Evolutionary conservation across 2,329 filamentous ascomycete genomes (phyloP).

Genomic region (Tolypocladium amazonense): DNA sequence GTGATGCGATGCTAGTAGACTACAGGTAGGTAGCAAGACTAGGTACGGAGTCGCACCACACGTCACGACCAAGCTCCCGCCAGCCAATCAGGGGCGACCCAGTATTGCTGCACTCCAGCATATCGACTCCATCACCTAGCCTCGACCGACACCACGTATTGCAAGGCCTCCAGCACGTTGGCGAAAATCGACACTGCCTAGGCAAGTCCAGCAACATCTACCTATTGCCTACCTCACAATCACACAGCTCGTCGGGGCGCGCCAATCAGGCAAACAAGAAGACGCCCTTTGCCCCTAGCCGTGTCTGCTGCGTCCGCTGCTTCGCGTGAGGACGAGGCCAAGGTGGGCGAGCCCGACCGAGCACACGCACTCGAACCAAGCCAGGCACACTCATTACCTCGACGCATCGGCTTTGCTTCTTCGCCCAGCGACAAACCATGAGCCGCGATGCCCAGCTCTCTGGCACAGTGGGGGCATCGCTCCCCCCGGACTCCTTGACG

Average conservation of each 20-base stretch:
- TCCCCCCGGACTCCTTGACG: not conserved
- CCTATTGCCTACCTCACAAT: not conserved
- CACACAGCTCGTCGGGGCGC: not conserved
- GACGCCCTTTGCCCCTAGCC: not conserved
- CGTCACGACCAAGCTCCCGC: not conserved
- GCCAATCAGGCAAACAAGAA: not conserved
- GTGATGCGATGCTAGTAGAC: not conserved
- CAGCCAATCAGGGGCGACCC: not conserved
- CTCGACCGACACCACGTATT: not conserved
- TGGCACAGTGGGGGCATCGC: constrained; percentile 14
- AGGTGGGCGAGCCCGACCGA: not conserved
- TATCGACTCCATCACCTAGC: not conserved
- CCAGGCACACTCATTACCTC: not conserved
- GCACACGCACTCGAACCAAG: not conserved
- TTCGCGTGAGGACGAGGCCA: not conserved
- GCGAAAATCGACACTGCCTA: too few species aligned
- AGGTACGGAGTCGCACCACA: too few species aligned
- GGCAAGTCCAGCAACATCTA: not conserved
- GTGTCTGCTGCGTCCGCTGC: not conserved
- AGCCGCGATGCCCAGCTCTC: constrained; percentile 18
- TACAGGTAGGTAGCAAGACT: too few species aligned
- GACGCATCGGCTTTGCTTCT: not conserved
- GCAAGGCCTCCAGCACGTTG: not conserved
- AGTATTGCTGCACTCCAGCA: not conserved
- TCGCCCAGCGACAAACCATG: constrained; percentile 15